Percentiles rank a stretch among this genome's conserved stretches.
Evolutionary conservation across 331 rosid genomes (phyloP).

Genomic region (Quercus phellos): DNA sequence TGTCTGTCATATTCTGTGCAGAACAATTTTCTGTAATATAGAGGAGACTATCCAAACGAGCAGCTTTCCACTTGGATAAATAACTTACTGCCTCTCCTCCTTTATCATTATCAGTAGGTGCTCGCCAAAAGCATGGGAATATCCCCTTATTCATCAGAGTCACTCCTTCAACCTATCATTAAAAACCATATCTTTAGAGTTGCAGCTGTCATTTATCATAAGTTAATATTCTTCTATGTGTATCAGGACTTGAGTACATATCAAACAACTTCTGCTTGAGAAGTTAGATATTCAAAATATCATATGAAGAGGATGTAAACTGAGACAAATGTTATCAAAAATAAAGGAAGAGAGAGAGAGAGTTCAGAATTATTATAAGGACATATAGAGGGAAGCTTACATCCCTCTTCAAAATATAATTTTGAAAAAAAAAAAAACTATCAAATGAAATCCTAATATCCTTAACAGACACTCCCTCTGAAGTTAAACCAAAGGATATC

Average conservation of each 20-base stretch:
- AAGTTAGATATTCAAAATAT: not conserved
- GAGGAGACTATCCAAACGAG: slow-evolving; percentile 53
- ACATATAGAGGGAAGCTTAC: not conserved
- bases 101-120: slow-evolving; percentile 86
- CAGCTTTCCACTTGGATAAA: slow-evolving; percentile 71
- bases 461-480: not conserved
- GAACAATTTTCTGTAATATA: slow-evolving; percentile 59
- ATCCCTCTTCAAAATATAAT: not conserved
- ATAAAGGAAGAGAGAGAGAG: too few relatives aligned
- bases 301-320: not conserved
- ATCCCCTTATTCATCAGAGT: slow-evolving; percentile 60
- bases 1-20: slow-evolving; percentile 33
- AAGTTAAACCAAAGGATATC: not conserved
- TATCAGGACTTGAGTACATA: not conserved
- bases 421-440: not conserved
- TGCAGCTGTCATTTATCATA: not conserved
- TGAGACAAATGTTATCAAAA: not conserved
- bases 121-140: slow-evolving; percentile 92
- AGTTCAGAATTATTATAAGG: not conserved
- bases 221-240: not conserved
- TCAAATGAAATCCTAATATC: not conserved
- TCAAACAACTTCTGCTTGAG: not conserved
- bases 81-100: slow-evolving; percentile 71
- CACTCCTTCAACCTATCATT: slow-evolving; percentile 67
- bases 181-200: slow-evolving; percentile 17